phyloP scores from a whole-genome alignment of 1,284 basidiomycete genomes.

The Tylopilus orsonianus region DNA sequence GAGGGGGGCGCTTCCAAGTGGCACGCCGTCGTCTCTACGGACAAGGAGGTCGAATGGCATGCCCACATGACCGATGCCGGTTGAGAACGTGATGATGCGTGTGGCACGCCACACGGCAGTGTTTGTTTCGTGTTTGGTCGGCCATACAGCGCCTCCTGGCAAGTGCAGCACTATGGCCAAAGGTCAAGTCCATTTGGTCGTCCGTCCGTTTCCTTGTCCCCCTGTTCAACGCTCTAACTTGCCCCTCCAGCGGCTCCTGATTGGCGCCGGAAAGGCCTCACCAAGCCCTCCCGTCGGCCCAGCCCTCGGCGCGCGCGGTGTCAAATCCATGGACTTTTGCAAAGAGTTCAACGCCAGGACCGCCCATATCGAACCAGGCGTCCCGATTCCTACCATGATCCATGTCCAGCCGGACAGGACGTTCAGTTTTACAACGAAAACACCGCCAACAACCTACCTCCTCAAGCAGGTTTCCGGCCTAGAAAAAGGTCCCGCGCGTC shows the following conservation, averaged over 20 bases:
- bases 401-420: slow-evolving; percentile 93
- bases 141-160: background rate
- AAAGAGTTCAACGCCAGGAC: slow-evolving; percentile 96
- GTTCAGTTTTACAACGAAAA: slow-evolving; percentile 91
- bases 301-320: slow-evolving; percentile 95
- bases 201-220: slow-evolving; percentile 21
- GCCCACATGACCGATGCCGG: background rate
- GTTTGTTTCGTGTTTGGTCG: slow-evolving; percentile 27
- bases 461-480: slow-evolving; percentile 91
- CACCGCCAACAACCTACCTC: slow-evolving; percentile 90
- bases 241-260: slow-evolving; percentile 67
- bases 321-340: slow-evolving; percentile 99
- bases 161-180: slow-evolving; percentile 29
- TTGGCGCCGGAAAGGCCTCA: slow-evolving; percentile 93
- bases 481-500: slow-evolving; percentile 84
- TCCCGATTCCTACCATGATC: slow-evolving; percentile 89
- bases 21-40: no score
- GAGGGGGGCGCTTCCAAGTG: no score
- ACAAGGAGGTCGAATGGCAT: slow-evolving; percentile 26
- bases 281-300: slow-evolving; percentile 97
- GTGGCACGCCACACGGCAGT: slow-evolving; percentile 14
- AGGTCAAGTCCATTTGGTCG: slow-evolving; percentile 35
- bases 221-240: slow-evolving; percentile 6
- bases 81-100: slow-evolving; percentile 5
- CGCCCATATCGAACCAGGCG: slow-evolving; percentile 82